These are phyloP conservation scores for Fusarium sp. DNA, from an alignment of 2,329 filamentous ascomycete genomes.

Conservation along the genomic window DNA sequence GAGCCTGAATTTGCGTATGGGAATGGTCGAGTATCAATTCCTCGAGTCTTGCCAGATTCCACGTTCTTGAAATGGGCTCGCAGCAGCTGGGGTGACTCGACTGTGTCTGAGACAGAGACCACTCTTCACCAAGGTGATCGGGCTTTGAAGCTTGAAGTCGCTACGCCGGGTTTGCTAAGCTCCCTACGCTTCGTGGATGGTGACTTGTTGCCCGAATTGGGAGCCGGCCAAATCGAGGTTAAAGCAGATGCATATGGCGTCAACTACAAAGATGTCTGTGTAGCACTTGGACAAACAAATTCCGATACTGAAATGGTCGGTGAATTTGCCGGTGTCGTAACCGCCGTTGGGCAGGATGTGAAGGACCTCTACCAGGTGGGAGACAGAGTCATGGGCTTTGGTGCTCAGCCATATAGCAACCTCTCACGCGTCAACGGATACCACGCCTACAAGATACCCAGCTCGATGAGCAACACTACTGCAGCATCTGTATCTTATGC, in stretches of 20 bases:
- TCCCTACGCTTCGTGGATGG: constrained; percentile 3
- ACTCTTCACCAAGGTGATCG: constrained; percentile 2
- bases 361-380: not conserved
- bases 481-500: constrained; percentile 1
- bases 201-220: not conserved
- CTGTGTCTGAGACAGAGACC: not conserved
- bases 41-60: constrained; percentile 1
- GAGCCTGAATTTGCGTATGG: constrained; percentile 2
- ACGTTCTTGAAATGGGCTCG: constrained; percentile 14
- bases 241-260: not conserved
- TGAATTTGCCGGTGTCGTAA: constrained; percentile 1
- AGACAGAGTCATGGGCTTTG: constrained; percentile 14
- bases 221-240: not conserved
- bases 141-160: not conserved
- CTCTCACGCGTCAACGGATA: constrained; percentile 8
- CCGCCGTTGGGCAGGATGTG: not conserved
- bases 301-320: not conserved
- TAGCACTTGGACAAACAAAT: not conserved
- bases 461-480: not conserved
- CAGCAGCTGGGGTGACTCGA: not conserved
- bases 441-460: constrained; percentile 1
- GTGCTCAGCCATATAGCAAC: constrained; percentile 12
- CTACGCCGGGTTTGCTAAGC: not conserved
- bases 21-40: not conserved
- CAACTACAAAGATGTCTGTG: constrained; percentile 5